phyloP scores from a whole-genome alignment of 2,329 filamentous ascomycete genomes.

The Pseudocercospora fuligena region DNA sequence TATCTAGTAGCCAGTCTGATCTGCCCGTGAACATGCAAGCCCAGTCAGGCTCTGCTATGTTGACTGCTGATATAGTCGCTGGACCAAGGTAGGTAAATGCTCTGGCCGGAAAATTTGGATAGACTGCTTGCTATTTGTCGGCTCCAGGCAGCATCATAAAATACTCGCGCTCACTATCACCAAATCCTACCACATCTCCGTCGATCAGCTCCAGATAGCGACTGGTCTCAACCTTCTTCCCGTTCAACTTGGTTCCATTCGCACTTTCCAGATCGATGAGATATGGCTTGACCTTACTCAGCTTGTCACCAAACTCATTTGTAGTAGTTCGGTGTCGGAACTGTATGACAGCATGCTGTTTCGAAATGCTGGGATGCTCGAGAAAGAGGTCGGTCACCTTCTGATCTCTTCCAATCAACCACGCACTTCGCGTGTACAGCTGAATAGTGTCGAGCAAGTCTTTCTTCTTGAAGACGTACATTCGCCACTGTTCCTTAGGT shows the following conservation, averaged over 20 bases:
- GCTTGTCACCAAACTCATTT: slow-evolving; percentile 84
- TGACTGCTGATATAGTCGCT: background rate
- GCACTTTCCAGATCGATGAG: slow-evolving; percentile 91
- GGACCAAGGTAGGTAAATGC: background rate
- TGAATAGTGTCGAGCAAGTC: slow-evolving; percentile 83
- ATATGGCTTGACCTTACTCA: slow-evolving; percentile 75
- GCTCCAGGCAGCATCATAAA: slow-evolving; percentile 78
- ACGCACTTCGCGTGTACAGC: slow-evolving; percentile 78
- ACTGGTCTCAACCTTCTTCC: slow-evolving; percentile 71
- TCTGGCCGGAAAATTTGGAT: no score
- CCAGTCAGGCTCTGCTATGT: background rate
- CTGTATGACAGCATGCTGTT: slow-evolving; percentile 94
- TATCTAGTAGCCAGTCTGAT: background rate
- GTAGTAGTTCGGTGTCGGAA: slow-evolving; percentile 83
- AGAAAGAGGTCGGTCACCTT: slow-evolving; percentile 81
- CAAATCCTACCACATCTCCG: slow-evolving; percentile 88
- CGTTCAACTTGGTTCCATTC: slow-evolving; percentile 86
- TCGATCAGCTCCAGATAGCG: slow-evolving; percentile 85
- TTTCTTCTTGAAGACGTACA: slow-evolving; percentile 86
- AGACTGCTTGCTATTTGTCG: slow-evolving; percentile 5
- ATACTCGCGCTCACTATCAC: slow-evolving; percentile 87
- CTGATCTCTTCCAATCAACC: slow-evolving; percentile 83
- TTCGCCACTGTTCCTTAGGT: slow-evolving; percentile 76
- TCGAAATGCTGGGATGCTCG: slow-evolving; percentile 90
- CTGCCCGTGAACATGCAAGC: background rate